phyloP scores from a whole-genome alignment of 176 grass and related monocot species.

The Eragrostis curvula region DNA sequence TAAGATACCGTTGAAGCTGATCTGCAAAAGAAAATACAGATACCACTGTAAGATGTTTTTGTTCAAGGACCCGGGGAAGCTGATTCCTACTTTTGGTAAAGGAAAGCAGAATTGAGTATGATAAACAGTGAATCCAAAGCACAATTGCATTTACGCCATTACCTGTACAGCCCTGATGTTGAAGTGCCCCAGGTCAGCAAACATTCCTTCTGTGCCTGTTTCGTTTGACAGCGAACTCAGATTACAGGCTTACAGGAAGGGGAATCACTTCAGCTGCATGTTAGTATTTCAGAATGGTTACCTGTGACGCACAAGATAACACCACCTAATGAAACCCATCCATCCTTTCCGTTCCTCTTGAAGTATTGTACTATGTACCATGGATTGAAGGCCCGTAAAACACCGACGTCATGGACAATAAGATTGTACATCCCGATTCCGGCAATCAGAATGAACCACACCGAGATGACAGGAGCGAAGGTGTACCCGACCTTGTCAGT shows the following conservation, averaged over 20 bases:
- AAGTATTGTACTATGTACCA: slow-evolving; percentile 74
- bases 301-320: slow-evolving; percentile 80
- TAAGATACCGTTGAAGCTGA: slow-evolving; percentile 71
- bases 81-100: background rate
- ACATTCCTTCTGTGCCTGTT: slow-evolving; percentile 84
- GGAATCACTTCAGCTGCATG: slow-evolving; percentile 10
- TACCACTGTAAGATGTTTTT: slow-evolving; percentile 10
- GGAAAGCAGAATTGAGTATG: background rate
- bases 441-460: slow-evolving; percentile 75
- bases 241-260: background rate
- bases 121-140: background rate
- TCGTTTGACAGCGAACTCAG: background rate
- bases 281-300: slow-evolving; percentile 10
- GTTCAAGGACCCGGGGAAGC: background rate
- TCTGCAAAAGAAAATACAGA: slow-evolving; percentile 38
- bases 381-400: slow-evolving; percentile 76
- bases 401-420: slow-evolving; percentile 47
- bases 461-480: slow-evolving; percentile 73
- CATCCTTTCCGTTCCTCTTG: slow-evolving; percentile 59
- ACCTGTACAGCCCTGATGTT: slow-evolving; percentile 79
- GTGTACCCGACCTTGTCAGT: slow-evolving; percentile 89
- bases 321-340: slow-evolving; percentile 81
- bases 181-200: slow-evolving; percentile 90
- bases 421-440: slow-evolving; percentile 70
- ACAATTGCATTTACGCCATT: background rate